phyloP scores from a whole-genome alignment of 2,329 filamentous ascomycete genomes.

The Nakataea oryzae region DNA sequence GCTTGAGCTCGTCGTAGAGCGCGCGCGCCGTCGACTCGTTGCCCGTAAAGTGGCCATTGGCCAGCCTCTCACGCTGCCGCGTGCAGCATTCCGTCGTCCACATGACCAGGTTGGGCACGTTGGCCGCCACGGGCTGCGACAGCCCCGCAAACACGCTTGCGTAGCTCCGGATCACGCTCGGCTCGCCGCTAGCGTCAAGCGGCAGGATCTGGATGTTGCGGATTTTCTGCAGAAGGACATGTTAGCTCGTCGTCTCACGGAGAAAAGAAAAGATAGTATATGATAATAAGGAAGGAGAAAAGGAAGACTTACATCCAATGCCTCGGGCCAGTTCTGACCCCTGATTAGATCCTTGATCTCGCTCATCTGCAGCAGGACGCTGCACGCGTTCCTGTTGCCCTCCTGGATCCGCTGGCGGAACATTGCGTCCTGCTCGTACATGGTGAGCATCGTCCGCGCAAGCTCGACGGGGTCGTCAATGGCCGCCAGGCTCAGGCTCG shows the following conservation, averaged over 20 bases:
- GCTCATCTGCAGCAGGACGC: slow-evolving; percentile 49
- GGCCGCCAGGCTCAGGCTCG: slow-evolving; percentile 49
- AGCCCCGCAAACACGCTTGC: slow-evolving; percentile 74
- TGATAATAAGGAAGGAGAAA: background rate
- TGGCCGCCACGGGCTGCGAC: slow-evolving; percentile 72
- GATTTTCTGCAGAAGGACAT: slow-evolving; percentile 44
- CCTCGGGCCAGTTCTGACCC: slow-evolving; percentile 43
- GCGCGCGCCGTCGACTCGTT: slow-evolving; percentile 53
- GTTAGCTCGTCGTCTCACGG: slow-evolving; percentile 1
- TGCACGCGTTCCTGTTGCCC: slow-evolving; percentile 45
- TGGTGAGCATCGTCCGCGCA: slow-evolving; percentile 49
- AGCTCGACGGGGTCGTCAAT: slow-evolving; percentile 52
- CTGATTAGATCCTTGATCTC: slow-evolving; percentile 48
- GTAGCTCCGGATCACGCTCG: slow-evolving; percentile 66
- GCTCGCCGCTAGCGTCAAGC: slow-evolving; percentile 62
- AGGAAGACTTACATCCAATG: slow-evolving; percentile 42
- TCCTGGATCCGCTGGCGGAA: slow-evolving; percentile 48
- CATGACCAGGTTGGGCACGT: slow-evolving; percentile 82
- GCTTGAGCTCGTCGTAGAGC: slow-evolving; percentile 62
- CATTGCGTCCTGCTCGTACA: slow-evolving; percentile 52
- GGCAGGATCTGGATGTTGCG: slow-evolving; percentile 69
- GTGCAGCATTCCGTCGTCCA: slow-evolving; percentile 88
- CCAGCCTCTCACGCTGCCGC: slow-evolving; percentile 62
- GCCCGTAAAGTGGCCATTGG: slow-evolving; percentile 62
- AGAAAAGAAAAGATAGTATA: background rate